These are phyloP conservation scores for Davidsoniella eucalypti DNA, from an alignment of 2,329 filamentous ascomycete species.

Conservation along the genomic window DNA sequence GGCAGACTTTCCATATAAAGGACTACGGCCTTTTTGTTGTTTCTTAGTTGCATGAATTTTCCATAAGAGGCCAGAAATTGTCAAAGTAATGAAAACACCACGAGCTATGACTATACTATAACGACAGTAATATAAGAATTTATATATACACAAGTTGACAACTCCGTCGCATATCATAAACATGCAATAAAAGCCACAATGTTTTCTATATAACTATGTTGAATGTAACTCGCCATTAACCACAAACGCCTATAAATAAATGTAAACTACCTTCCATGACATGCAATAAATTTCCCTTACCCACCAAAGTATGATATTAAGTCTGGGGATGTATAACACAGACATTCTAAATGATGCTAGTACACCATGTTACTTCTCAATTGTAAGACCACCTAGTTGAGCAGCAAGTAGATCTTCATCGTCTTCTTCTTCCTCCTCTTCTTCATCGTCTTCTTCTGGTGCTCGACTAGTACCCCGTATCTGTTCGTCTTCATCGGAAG, in stretches of 20 bases:
- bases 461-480: neutral
- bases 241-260: neutral
- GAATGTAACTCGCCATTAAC: neutral
- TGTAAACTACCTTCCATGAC: neutral
- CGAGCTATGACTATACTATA: neutral
- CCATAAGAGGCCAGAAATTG: neutral
- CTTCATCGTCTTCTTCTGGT: conserved; percentile 15
- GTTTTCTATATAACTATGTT: no score
- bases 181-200: no score
- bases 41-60: neutral
- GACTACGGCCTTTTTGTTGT: conserved; percentile 60
- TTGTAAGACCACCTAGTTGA: conserved; percentile 6
- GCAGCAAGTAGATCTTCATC: conserved; percentile 6
- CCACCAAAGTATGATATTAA: neutral
- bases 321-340: no score
- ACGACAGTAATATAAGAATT: neutral
- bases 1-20: conserved; percentile 59
- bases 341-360: no score
- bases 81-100: neutral
- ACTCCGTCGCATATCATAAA: no score
- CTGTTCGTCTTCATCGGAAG: neutral
- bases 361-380: neutral
- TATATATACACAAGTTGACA: no score
- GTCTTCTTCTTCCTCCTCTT: neutral
- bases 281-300: neutral